These are phyloP conservation scores for Ambispora gerdemannii DNA, from an alignment of 192 early-diverging fungal species.

Conservation along the genomic window DNA sequence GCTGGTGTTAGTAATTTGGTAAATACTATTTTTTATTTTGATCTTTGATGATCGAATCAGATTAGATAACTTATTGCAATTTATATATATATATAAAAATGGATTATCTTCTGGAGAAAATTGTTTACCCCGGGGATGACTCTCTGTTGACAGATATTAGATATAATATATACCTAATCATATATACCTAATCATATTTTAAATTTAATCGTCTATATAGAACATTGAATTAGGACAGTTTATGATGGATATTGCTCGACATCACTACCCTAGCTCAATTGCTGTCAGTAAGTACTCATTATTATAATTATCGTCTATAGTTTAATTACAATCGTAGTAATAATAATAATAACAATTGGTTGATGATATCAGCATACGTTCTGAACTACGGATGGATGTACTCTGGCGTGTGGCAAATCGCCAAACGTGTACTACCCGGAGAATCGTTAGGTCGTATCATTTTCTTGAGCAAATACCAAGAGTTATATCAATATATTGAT, in stretches of 20 bases:
- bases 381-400: slow-evolving; percentile 52
- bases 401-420: slow-evolving; percentile 44
- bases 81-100: no score
- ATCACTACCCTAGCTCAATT: slow-evolving; percentile 22
- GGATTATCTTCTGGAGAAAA: no score
- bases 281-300: slow-evolving; percentile 13
- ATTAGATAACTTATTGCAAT: no score
- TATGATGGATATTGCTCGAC: slow-evolving; percentile 13
- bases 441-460: slow-evolving; percentile 37
- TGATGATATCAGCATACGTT: slow-evolving; percentile 35
- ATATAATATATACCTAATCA: no score
- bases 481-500: slow-evolving; percentile 33
- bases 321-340: no score
- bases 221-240: slow-evolving; percentile 11
- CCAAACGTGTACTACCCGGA: slow-evolving; percentile 37
- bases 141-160: no score
- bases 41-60: no score
- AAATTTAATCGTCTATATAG: slow-evolving; percentile 11
- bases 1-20: slow-evolving; percentile 23
- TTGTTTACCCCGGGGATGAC: no score
- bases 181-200: no score
- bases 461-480: slow-evolving; percentile 34
- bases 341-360: no score
- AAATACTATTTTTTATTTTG: not conserved
- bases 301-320: no score